Evolutionary conservation across 148 eudicot genomes (phyloP).

Genomic region (Cornus florida): DNA sequence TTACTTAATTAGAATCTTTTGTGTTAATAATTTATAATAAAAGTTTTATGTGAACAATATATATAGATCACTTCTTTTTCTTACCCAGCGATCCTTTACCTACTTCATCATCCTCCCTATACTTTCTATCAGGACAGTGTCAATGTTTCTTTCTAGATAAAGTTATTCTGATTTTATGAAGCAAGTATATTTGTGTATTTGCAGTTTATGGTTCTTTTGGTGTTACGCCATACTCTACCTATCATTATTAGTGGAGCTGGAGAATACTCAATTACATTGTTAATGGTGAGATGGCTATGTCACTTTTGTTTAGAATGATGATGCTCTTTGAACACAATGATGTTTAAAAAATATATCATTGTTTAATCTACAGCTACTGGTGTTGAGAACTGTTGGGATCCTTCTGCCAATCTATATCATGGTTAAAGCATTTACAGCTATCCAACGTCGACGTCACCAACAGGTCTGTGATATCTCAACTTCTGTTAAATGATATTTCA

Average conservation of each 20-base stretch:
- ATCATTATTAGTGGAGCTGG: conserved; percentile 48
- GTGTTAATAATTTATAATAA: not conserved
- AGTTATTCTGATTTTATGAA: not conserved
- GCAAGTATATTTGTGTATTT: conserved; percentile 7
- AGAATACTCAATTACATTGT: conserved; percentile 50
- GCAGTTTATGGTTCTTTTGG: conserved; percentile 63
- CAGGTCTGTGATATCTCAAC: conserved; percentile 38
- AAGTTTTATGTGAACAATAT: not conserved
- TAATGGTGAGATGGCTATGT: conserved; percentile 33
- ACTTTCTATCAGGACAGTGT: not conserved
- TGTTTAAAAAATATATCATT: not conserved
- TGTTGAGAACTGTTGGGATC: conserved; percentile 59
- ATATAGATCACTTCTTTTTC: not conserved
- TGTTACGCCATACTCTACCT: conserved; percentile 69
- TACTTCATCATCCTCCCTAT: not conserved
- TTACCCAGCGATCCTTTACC: not conserved
- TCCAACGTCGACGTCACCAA: conserved; percentile 41
- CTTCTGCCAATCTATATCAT: conserved; percentile 59
- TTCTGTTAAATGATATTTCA: not conserved
- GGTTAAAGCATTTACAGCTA: conserved; percentile 45
- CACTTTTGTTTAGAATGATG: not conserved
- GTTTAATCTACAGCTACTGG: conserved; percentile 46
- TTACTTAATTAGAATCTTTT: not conserved
- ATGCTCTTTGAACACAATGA: not conserved
- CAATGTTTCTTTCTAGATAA: not conserved